A percentile compares a stretch with the other conserved stretches of the same genome.
Evolutionary conservation across 2,329 filamentous ascomycete species (phyloP).

Genomic region (Aspergillus chevalieri): DNA sequence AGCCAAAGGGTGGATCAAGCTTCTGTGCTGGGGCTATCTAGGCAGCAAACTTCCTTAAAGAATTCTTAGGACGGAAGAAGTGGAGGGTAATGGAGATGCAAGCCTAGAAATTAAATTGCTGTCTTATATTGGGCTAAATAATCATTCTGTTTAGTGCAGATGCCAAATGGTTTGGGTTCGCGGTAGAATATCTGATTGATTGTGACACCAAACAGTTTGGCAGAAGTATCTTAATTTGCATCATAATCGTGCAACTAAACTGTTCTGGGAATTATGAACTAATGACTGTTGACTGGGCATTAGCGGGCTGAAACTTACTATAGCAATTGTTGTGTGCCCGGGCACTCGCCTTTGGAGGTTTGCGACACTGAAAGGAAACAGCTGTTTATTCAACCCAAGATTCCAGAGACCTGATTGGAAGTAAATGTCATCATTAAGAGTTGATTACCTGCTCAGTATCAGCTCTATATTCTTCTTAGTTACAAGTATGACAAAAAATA

Average conservation of each 20-base stretch:
- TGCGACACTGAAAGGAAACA: too few relatives aligned
- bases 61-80: neutral
- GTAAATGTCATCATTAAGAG: too few relatives aligned
- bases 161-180: neutral
- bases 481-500: too few relatives aligned
- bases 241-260: neutral
- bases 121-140: neutral
- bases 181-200: neutral
- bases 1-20: neutral
- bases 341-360: neutral
- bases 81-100: neutral
- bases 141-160: neutral
- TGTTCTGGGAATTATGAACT: neutral
- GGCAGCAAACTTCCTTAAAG: neutral
- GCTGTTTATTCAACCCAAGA: too few relatives aligned
- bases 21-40: neutral
- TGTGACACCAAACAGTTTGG: neutral
- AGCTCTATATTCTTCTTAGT: too few relatives aligned
- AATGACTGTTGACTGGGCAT: neutral
- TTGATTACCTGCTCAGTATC: too few relatives aligned
- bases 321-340: neutral
- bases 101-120: neutral
- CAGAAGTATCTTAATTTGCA: neutral
- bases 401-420: neutral
- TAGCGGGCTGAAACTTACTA: neutral